A percentile compares a stretch with the other conserved stretches of the same genome.
Evolutionary conservation across 2,329 filamentous ascomycete genomes (phyloP).

Genomic region (Exophiala sp.): DNA sequence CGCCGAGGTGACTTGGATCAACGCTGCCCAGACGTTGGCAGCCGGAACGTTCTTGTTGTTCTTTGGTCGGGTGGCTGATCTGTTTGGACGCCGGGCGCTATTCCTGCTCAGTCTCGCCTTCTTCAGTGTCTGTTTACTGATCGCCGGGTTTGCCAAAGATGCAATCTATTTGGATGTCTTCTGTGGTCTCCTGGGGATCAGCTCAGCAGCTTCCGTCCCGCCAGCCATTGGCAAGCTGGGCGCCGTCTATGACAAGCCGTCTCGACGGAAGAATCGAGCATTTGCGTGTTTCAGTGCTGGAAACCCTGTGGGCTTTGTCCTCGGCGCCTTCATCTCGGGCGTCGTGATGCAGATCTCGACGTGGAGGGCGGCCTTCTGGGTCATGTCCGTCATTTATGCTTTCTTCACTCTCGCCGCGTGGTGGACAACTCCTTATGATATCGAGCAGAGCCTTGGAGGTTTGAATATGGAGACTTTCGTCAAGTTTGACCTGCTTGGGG

Average conservation of each 20-base stretch:
- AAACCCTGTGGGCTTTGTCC: conserved; percentile 53
- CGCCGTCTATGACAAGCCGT: conserved; percentile 56
- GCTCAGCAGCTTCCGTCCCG: conserved; percentile 57
- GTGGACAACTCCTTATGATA: conserved; percentile 57
- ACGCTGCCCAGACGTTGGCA: conserved; percentile 55
- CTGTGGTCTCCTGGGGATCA: conserved; percentile 59
- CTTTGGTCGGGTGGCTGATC: conserved; percentile 60
- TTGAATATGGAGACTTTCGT: conserved; percentile 46
- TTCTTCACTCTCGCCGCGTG: conserved; percentile 52
- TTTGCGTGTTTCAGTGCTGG: conserved; percentile 59
- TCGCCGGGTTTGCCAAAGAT: conserved; percentile 55
- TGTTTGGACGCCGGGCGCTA: conserved; percentile 58
- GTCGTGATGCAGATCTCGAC: conserved; percentile 55
- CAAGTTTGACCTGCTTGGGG: conserved; percentile 57
- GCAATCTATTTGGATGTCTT: conserved; percentile 57
- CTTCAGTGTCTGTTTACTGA: conserved; percentile 53
- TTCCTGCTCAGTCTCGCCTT: conserved; percentile 56
- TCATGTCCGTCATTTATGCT: conserved; percentile 59
- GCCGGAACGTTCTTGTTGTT: conserved; percentile 61
- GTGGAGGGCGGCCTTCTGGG: conserved; percentile 59
- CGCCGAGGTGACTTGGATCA: conserved; percentile 63
- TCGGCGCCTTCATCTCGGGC: conserved; percentile 56
- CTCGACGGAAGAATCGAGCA: conserved; percentile 56
- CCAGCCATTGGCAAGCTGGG: conserved; percentile 61
- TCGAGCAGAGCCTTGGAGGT: conserved; percentile 40